Base-by-base conservation (phyloP, 2,329 filamentous ascomycete species). In the Sarocladium brachiariae region DNA sequence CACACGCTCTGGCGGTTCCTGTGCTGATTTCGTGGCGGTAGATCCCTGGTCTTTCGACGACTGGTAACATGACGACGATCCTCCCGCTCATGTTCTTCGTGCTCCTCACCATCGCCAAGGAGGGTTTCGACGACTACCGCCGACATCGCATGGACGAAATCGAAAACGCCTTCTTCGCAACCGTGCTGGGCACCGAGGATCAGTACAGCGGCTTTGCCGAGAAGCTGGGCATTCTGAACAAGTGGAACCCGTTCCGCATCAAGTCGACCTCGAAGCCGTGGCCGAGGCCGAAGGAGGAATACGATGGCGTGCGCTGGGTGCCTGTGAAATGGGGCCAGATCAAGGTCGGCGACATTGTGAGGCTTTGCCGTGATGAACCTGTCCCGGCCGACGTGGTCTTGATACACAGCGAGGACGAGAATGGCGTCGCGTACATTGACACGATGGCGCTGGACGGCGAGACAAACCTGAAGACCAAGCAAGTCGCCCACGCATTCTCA, bases 371-470 rank as follows among this genome's bases (percentile, higher is more conserved):
- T 49, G 83, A 96, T 60, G 86, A 95, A 50, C 76, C 85, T 10
- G 76, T 91, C 1, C 91, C 92, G 1, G 90, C 92, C 27, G 92
- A 97, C 62, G 70, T 96, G 48, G 76, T 89, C 2, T 71, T 97
- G 30, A 71, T 96, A 18, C 80, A 92, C 60, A 87, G 87, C 2
- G 78, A 81, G 50, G 89, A 87, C 11, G 82, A 87, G 52, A 89
- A 92, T 54, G 84, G 82, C 7, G 70, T 93, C 49, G 91, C 91
- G 0, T 96, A 87, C 58, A 80, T 91, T 49, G 87, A 92, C 58
- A 92, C 87, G 1, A 90, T 91, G 86, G 87, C 87, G 2, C 70
- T 92, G 8, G 87, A 92, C 57, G 87, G 87, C 43, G 87, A 92
- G 67, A 92, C 87, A 1, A 91, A 88, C 55, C 73, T 92, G 21